These are phyloP conservation scores for Tillandsia fasciculata DNA, from an alignment of 176 grass and related monocot species.

Conservation along the genomic window DNA sequence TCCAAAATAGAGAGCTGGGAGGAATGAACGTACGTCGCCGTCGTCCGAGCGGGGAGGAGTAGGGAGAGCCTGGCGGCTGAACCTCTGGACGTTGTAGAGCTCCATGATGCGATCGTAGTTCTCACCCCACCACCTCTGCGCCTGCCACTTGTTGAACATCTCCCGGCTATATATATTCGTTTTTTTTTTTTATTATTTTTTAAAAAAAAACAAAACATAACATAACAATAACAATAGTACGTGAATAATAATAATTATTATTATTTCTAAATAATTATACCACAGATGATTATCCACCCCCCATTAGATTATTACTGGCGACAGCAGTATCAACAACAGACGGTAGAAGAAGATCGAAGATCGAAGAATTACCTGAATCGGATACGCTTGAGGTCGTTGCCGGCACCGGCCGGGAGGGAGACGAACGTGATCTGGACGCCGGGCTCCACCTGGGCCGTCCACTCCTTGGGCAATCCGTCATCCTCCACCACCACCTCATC, in stretches of 20 bases:
- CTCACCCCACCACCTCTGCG: conserved; percentile 99
- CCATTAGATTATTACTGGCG: too few species aligned
- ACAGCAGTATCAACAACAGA: background rate
- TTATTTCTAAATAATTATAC: too few species aligned
- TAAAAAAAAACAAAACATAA: background rate
- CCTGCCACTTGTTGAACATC: conserved; percentile 97
- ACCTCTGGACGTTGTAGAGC: conserved; percentile 88
- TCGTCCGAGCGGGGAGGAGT: conserved; percentile 79
- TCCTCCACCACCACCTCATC: conserved; percentile 38
- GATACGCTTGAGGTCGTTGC: conserved; percentile 97
- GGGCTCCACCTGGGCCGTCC: conserved; percentile 92
- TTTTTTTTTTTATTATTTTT: too few species aligned
- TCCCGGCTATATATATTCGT: conserved; percentile 39
- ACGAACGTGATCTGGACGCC: conserved; percentile 94
- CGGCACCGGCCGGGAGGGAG: conserved; percentile 56
- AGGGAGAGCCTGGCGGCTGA: conserved; percentile 60
- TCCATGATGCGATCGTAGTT: conserved; percentile 98
- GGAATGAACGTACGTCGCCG: conserved; percentile 29
- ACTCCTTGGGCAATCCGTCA: conserved; percentile 47
- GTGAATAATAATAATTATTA: too few species aligned
- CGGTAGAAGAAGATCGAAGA: background rate
- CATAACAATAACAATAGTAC: background rate
- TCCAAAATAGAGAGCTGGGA: background rate
- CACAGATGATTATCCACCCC: too few species aligned
- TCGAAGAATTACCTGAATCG: conserved; percentile 57